These are phyloP conservation scores for Nissolia schottii DNA, from an alignment of 306 rosid species.

Conservation along the genomic window DNA sequence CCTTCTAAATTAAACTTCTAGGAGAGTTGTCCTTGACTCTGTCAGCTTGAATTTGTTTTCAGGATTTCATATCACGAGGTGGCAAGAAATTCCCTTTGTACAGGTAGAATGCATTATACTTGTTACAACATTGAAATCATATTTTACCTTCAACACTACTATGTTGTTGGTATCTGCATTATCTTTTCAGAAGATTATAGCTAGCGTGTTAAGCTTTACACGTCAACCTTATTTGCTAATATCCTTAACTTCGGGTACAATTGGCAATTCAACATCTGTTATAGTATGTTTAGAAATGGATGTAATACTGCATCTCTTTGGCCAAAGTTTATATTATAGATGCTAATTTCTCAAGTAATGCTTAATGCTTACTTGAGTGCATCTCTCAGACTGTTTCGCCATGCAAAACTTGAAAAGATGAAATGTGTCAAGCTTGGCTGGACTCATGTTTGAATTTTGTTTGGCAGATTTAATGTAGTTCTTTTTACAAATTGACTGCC, in stretches of 20 bases:
- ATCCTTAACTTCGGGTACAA: neutral
- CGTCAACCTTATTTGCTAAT: neutral
- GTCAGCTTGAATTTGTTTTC: conserved; percentile 27
- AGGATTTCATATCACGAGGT: conserved; percentile 93
- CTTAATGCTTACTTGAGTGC: neutral
- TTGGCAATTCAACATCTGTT: neutral
- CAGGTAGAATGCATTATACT: conserved; percentile 46
- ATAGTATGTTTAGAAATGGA: neutral
- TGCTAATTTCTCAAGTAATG: neutral
- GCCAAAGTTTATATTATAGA: neutral
- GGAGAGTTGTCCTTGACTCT: neutral
- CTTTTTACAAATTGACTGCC: neutral
- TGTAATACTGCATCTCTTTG: neutral
- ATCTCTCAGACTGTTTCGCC: neutral
- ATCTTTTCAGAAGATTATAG: neutral
- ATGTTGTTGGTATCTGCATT: neutral
- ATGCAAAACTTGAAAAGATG: conserved; percentile 3
- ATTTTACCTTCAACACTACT: neutral
- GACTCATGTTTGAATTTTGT: neutral
- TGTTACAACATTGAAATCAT: neutral
- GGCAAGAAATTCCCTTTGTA: conserved; percentile 74
- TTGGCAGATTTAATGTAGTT: neutral
- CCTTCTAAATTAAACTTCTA: neutral
- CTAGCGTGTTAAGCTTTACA: neutral
- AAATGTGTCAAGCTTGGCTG: neutral